Percentiles rank a stretch among this genome's conserved stretches.
phyloP scores from a whole-genome alignment of 78 protist genomes.

The Chrysochromulina parva region DNA sequence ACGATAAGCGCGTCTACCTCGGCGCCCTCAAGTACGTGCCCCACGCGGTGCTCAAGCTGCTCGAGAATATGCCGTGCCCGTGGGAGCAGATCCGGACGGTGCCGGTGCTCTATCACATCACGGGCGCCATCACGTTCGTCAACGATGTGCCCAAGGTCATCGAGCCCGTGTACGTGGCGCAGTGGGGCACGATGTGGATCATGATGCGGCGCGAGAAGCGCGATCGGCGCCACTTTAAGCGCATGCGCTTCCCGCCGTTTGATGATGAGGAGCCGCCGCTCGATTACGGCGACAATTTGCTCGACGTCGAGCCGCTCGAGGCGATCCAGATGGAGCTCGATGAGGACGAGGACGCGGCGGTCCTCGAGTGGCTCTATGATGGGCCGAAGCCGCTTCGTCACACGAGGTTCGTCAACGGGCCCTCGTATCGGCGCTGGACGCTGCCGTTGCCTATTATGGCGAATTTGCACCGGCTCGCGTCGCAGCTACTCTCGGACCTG shows the following conservation, averaged over 20 bases:
- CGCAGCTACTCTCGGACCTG: slow-evolving; percentile 88
- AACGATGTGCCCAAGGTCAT: slow-evolving; percentile 97
- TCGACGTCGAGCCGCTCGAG: slow-evolving; percentile 95
- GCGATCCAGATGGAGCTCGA: slow-evolving; percentile 95
- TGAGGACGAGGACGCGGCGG: slow-evolving; percentile 91
- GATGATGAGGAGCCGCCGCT: slow-evolving; percentile 98
- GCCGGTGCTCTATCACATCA: slow-evolving; percentile 92
- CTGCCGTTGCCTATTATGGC: slow-evolving; percentile 88
- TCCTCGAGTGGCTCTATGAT: slow-evolving; percentile 97
- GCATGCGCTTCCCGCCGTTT: slow-evolving; percentile 91
- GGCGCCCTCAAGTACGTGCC: slow-evolving; percentile 99
- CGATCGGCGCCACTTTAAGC: slow-evolving; percentile 94
- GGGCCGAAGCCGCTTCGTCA: slow-evolving; percentile 80
- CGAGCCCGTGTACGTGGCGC: slow-evolving; percentile 97
- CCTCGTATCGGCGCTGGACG: slow-evolving; percentile 86
- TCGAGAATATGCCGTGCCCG: slow-evolving; percentile 99
- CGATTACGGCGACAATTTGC: slow-evolving; percentile 96
- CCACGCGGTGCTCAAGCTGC: slow-evolving; percentile 95
- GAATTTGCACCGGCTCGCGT: slow-evolving; percentile 89
- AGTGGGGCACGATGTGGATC: slow-evolving; percentile 99
- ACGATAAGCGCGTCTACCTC: slow-evolving; percentile 97
- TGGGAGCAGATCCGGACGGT: slow-evolving; percentile 93
- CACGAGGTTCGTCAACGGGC: slow-evolving; percentile 85
- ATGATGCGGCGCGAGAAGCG: slow-evolving; percentile 98
- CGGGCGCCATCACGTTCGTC: slow-evolving; percentile 99